Conservation (phyloP, 2,329 filamentous ascomycete genomes). For the Beauveria sp. region DNA sequence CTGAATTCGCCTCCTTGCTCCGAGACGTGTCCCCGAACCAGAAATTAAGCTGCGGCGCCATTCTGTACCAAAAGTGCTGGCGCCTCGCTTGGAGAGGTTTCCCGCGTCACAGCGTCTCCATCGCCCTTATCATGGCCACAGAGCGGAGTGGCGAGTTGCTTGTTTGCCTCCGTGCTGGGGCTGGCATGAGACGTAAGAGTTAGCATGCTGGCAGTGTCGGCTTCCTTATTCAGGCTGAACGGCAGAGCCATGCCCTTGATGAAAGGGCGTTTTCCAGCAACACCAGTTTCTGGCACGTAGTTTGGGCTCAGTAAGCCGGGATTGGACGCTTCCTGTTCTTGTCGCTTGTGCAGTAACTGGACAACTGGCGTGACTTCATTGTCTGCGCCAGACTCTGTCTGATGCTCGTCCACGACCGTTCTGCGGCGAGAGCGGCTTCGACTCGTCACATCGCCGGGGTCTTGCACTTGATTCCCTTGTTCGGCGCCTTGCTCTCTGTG, state of each 20-base stretch:
- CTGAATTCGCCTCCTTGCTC: background rate
- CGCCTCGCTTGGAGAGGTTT: background rate
- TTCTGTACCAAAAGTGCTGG: background rate
- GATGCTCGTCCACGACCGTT: constrained; percentile 44
- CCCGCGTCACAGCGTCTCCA: background rate
- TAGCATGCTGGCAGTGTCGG: constrained; percentile 62
- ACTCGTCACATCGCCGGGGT: constrained; percentile 17
- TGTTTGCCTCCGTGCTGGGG: constrained; percentile 12
- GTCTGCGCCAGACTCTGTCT: constrained; percentile 28
- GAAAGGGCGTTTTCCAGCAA: constrained; percentile 55
- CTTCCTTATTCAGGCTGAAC: constrained; percentile 59
- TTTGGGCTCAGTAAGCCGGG: constrained; percentile 37
- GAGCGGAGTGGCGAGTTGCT: background rate
- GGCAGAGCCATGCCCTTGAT: constrained; percentile 65
- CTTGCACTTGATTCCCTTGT: constrained; percentile 25
- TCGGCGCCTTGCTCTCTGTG: constrained; percentile 26
- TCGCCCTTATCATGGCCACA: constrained; percentile 20
- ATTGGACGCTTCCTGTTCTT: constrained; percentile 30
- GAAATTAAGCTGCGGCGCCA: background rate
- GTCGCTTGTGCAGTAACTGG: constrained; percentile 35
- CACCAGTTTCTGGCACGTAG: constrained; percentile 39
- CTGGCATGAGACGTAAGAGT: constrained; percentile 46
- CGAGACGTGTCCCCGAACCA: background rate
- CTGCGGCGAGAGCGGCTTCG: constrained; percentile 37
- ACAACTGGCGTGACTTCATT: constrained; percentile 36